phyloP scores from a whole-genome alignment of 352 stramenopile genomes.

The Phytophthora pseudosyringae region DNA sequence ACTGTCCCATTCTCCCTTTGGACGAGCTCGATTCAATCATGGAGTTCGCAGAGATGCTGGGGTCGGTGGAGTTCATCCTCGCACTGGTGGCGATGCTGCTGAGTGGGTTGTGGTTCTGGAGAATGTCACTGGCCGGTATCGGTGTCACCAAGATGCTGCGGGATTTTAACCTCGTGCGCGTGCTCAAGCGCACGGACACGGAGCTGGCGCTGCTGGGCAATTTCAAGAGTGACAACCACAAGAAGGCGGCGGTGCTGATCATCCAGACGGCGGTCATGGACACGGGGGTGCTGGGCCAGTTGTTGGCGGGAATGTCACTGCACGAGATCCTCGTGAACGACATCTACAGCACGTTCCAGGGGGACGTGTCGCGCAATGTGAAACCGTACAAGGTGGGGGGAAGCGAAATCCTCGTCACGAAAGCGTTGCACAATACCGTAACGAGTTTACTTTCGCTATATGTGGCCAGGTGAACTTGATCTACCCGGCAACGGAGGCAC shows the following conservation, averaged over 20 bases:
- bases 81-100: not conserved
- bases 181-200: constrained; percentile 71
- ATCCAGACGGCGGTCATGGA: constrained; percentile 73
- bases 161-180: constrained; percentile 63
- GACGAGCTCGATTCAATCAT: not conserved
- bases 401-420: not conserved
- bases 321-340: constrained; percentile 80
- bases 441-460: not conserved
- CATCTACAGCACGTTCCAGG: constrained; percentile 84
- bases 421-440: not conserved
- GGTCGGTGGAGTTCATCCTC: constrained; percentile 1
- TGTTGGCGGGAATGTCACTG: constrained; percentile 69
- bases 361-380: constrained; percentile 65
- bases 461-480: constrained; percentile 75
- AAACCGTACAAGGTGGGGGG: constrained; percentile 75
- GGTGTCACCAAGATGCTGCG: constrained; percentile 50
- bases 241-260: constrained; percentile 70
- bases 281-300: constrained; percentile 38
- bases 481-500: constrained; percentile 76
- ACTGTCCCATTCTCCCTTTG: not conserved
- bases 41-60: not conserved
- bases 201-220: constrained; percentile 76
- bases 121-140: not conserved
- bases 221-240: constrained; percentile 66
- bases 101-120: constrained; percentile 1